Evolutionary conservation across 2,329 filamentous ascomycete genomes (phyloP), one percentile per base, ranked within the genome.

Genomic region (Scytalidium sp.): DNA sequence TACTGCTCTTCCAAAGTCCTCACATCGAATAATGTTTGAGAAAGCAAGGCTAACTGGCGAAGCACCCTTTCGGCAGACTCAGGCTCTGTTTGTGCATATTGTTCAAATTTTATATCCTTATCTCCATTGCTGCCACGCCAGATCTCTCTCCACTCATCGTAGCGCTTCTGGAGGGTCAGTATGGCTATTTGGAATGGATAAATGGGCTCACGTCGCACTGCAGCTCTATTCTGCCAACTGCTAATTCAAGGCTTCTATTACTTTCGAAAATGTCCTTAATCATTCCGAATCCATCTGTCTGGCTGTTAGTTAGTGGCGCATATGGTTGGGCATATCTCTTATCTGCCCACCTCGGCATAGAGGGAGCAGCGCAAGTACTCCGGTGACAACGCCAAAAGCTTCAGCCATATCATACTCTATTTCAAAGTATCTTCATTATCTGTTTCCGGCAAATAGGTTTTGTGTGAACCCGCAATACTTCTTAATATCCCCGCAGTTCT

Each of bases 121-220:
- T 56, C 54, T 13, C 57, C 59, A 13, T 56, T 51, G 10, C 56
- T 56, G 36, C 22, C 50, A 25, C 51, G 46, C 59, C 59, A 61
- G n/a, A 61, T 58, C 23, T 60, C 57, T 45, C 57, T 45, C 59
- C 59, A 61, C 50, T 61, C 49, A 47, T 61, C 57, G 45, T 46
- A 61, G 46, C 55, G 41, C 59, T 61, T 10, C 41, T 55, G 52
- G 56, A 53, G 56, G 58, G 46, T 45, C 46, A 29, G 25, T 19
- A 36, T 6, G 32, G 25, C 7, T 27, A 27, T 27, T n/a, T 36
- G 5, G 22, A 19, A 13, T 41, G 21, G 36, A 49, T 21, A 22
- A 19, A 41, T 22, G 15, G 50, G 25, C 56, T 50, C 19, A 60
- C 59, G 48, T 61, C 57, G 52, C 49, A 46, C 40, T 61, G 59